phyloP scores from a whole-genome alignment of 2,329 filamentous ascomycete genomes.

The Penicillium sp. region DNA sequence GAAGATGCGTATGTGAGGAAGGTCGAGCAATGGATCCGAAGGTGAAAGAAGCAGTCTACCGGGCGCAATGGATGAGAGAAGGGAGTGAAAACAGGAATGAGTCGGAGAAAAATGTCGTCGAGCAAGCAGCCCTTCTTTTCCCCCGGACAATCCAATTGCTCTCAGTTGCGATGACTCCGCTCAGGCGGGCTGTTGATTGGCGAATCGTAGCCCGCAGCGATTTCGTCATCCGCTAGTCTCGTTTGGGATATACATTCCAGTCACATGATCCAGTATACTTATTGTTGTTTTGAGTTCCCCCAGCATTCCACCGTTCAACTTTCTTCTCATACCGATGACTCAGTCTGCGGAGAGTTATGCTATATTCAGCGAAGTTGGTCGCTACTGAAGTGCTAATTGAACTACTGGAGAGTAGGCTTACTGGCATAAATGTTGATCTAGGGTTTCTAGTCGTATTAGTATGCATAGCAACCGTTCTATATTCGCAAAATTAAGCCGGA shows the following conservation, averaged over 20 bases:
- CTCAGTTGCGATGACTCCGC: constrained; percentile 19
- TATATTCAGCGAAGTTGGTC: too few species aligned
- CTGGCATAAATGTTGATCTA: too few species aligned
- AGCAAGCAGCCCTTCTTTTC: constrained; percentile 4
- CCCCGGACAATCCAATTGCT: constrained; percentile 14
- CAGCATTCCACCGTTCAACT: neutral
- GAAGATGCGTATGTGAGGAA: neutral
- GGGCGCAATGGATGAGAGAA: constrained; percentile 11
- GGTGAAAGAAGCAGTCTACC: neutral
- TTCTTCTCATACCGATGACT: neutral
- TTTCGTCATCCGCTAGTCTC: constrained; percentile 15
- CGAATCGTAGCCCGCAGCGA: constrained; percentile 8
- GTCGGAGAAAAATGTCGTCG: constrained; percentile 8
- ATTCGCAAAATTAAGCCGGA: constrained; percentile 12
- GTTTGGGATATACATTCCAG: neutral
- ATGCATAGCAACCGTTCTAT: constrained; percentile 5
- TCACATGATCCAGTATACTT: neutral
- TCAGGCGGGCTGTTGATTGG: constrained; percentile 15
- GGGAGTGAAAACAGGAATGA: constrained; percentile 1
- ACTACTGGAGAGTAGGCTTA: too few species aligned
- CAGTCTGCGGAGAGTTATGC: too few species aligned
- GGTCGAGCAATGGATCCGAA: neutral
- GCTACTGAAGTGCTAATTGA: too few species aligned
- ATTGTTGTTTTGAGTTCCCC: neutral
- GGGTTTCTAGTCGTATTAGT: too few species aligned